These are phyloP conservation scores for Cystobasidiaceae sp. DNA, from an alignment of 1,284 basidiomycete genomes.

Conservation along the genomic window DNA sequence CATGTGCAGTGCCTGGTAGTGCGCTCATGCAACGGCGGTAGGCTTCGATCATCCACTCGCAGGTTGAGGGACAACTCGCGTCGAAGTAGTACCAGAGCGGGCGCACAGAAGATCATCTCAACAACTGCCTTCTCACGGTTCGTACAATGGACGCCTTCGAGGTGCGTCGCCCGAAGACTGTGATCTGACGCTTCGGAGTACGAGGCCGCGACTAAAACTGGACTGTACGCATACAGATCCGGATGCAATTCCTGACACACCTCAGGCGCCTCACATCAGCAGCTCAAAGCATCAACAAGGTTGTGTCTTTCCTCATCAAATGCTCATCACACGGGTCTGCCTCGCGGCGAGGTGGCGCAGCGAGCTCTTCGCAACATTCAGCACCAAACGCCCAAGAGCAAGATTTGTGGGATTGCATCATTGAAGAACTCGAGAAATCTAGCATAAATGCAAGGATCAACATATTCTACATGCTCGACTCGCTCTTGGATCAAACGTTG, in stretches of 20 bases:
- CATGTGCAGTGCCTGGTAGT: no score
- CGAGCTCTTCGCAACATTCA: background rate
- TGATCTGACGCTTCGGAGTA: background rate
- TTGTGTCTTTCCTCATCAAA: slow-evolving; percentile 78
- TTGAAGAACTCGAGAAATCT: slow-evolving; percentile 83
- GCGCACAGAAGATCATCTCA: background rate
- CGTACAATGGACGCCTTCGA: slow-evolving; percentile 43
- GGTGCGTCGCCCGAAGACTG: slow-evolving; percentile 21
- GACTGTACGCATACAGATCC: slow-evolving; percentile 35
- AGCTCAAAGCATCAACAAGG: slow-evolving; percentile 83
- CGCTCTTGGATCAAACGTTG: slow-evolving; percentile 50
- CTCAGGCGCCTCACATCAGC: slow-evolving; percentile 48
- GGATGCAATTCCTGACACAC: slow-evolving; percentile 43
- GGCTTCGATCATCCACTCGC: no score
- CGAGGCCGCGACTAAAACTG: background rate
- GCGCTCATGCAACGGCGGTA: no score
- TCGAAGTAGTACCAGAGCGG: background rate
- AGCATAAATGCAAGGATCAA: slow-evolving; percentile 86
- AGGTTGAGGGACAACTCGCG: no score
- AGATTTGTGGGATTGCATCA: slow-evolving; percentile 88
- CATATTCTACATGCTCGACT: slow-evolving; percentile 79
- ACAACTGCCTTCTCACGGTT: background rate
- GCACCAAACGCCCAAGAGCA: slow-evolving; percentile 53
- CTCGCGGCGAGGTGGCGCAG: background rate
- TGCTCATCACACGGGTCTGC: slow-evolving; percentile 55